Conservation (phyloP, 139 green algal species). For the Pleodorina starrii region DNA sequence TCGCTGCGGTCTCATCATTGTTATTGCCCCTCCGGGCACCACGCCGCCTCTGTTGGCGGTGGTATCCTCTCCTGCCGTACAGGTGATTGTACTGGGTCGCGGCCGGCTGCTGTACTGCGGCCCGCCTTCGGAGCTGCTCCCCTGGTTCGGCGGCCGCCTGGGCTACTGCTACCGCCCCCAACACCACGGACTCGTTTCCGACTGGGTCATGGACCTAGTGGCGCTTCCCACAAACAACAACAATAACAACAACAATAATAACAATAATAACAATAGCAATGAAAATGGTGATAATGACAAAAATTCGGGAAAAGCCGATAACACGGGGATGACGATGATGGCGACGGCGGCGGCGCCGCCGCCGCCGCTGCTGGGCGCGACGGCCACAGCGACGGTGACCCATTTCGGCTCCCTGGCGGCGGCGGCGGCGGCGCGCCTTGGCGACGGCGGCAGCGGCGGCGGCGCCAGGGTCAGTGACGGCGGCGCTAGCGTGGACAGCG, state of each 20-base stretch:
- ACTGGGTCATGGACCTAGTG: slow-evolving; percentile 75
- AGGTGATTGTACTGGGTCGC: slow-evolving; percentile 41
- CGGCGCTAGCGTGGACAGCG: background rate
- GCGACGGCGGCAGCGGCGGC: background rate
- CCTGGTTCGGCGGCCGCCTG: slow-evolving; percentile 61
- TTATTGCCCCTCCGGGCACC: too few relatives aligned
- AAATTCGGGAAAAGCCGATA: too few relatives aligned
- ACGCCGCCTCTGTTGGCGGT: too few relatives aligned
- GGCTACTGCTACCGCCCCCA: slow-evolving; percentile 54
- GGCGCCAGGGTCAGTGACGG: background rate
- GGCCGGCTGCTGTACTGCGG: slow-evolving; percentile 64
- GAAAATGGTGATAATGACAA: too few relatives aligned
- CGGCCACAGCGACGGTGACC: background rate
- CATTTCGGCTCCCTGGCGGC: background rate
- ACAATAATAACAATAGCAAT: background rate
- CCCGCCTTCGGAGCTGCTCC: slow-evolving; percentile 44
- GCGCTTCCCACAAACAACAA: slow-evolving; percentile 4
- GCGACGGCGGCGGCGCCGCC: too few relatives aligned
- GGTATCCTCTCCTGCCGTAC: background rate
- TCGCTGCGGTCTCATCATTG: too few relatives aligned
- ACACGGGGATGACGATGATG: too few relatives aligned
- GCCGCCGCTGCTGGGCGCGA: too few relatives aligned
- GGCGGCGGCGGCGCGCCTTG: too few relatives aligned
- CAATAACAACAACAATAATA: background rate
- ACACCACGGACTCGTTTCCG: slow-evolving; percentile 49